Evolutionary conservation across 164 flowering plant species (phyloP), one percentile per base, ranked within the genome.

Genomic region (Hamamelis virginiana): DNA sequence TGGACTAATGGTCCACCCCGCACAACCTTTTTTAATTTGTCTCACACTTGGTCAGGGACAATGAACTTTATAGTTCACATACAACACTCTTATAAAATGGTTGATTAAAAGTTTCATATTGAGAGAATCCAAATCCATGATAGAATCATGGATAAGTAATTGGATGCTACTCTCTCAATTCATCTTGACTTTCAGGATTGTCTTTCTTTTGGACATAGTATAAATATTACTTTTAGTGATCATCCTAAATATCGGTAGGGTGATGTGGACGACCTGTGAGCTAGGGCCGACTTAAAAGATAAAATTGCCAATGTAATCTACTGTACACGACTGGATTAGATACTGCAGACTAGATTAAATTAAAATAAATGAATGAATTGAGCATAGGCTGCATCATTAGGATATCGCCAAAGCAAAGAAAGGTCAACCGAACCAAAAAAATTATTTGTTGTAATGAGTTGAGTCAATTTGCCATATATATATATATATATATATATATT

Each of bases 1-100:
- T 69, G 72, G 66, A 28, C 33, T 46, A 8, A 60, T 62, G 65
- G 66, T 51, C 66, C 72, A 50, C 22, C 65, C 15, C 16, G 1
- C 66, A 53, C 65, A 69, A 16, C 2, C n/a, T 53, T 9, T 23
- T 61, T 19, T 43, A 14, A 10, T 59, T 59, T 4, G 26, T 23
- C 27, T 23, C 25, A 10, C 1, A 13, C 9, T 59, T 33, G 26
- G 9, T 59, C n/a, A 13, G 14, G n/a, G n/a, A 33, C 6, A 33
- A 43, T 43, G 59, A 14, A 55, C 59, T 9, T 22, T 9, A 23
- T 23, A 23, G 28, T 23, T 26, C 27, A 55, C 23, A 33, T 27
- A 9, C 45, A 59, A 59, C 23, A 16, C 15, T 38, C 63, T 18
- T 28, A 21, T n/a, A 59, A 59, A 5, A 15, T 50, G 53, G 16